Evolutionary conservation across 306 rosid species (phyloP).

Genomic region (Geum urbanum): DNA sequence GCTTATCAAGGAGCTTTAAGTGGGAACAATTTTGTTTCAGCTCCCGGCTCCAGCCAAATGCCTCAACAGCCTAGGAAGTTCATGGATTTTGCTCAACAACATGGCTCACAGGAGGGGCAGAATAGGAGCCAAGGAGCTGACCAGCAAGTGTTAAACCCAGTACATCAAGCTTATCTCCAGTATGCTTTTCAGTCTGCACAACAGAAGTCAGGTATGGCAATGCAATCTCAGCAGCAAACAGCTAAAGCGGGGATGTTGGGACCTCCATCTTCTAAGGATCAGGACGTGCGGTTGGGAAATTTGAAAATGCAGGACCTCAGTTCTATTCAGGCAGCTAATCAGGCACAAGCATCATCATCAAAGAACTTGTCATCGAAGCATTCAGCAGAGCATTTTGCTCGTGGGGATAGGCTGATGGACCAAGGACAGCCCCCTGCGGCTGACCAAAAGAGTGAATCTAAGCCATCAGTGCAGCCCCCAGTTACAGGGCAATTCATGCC

Average conservation of each 20-base stretch:
- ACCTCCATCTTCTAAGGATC: conserved; percentile 65
- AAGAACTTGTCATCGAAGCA: conserved; percentile 54
- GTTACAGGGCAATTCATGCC: conserved; percentile 52
- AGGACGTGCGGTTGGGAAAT: conserved; percentile 69
- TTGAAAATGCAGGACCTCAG: conserved; percentile 77
- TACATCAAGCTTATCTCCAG: conserved; percentile 78
- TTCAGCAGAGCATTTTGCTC: conserved; percentile 58
- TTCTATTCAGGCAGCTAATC: conserved; percentile 54
- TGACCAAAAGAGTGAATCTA: conserved; percentile 64
- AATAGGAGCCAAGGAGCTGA: conserved; percentile 68
- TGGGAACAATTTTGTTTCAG: conserved; percentile 49
- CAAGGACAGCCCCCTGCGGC: conserved; percentile 60
- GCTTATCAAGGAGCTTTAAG: conserved; percentile 63
- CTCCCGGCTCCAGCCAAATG: conserved; percentile 58
- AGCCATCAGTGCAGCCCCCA: conserved; percentile 50
- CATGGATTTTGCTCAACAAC: conserved; percentile 64
- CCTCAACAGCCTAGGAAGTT: conserved; percentile 78
- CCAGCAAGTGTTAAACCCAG: conserved; percentile 65
- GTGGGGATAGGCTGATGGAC: conserved; percentile 70
- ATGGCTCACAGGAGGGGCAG: conserved; percentile 64
- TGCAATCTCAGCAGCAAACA: conserved; percentile 72
- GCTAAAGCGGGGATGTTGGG: conserved; percentile 67
- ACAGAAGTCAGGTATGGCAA: conserved; percentile 68
- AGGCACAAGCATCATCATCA: conserved; percentile 60
- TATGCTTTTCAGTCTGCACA: conserved; percentile 76